phyloP scores from a whole-genome alignment of 2,329 filamentous ascomycete species.

The Diaporthe citri region DNA sequence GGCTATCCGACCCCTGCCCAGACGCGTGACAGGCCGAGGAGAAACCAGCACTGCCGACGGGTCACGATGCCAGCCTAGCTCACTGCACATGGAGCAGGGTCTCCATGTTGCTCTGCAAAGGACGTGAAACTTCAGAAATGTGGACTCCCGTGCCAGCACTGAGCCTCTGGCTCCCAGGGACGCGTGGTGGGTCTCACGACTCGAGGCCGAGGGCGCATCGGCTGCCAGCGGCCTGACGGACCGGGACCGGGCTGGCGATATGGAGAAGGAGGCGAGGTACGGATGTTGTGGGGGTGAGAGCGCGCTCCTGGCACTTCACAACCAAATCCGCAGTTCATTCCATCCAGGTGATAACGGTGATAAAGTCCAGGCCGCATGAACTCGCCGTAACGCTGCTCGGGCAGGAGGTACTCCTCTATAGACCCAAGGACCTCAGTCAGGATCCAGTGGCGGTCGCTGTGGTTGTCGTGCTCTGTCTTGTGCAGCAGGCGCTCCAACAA shows the following conservation, averaged over 20 bases:
- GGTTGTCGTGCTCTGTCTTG: neutral
- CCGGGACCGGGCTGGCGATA: neutral
- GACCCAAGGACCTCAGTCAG: conserved; percentile 23
- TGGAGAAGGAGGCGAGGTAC: neutral
- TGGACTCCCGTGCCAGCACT: conserved; percentile 5
- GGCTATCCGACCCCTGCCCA: neutral
- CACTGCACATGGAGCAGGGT: neutral
- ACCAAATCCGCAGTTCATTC: neutral
- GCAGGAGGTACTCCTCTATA: conserved; percentile 5
- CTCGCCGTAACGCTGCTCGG: neutral
- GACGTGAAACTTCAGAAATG: conserved; percentile 18
- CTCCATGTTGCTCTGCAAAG: neutral
- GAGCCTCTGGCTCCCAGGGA: conserved; percentile 15
- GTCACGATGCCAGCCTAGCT: neutral
- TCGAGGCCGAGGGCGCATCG: neutral
- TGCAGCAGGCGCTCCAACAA: conserved; percentile 21
- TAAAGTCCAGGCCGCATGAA: neutral
- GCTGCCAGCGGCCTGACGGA: conserved; percentile 9
- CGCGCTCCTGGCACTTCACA: neutral
- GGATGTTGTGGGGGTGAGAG: neutral
- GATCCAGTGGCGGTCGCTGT: conserved; percentile 13
- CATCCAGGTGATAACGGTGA: neutral
- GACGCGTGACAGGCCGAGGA: conserved; percentile 3
- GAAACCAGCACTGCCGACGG: neutral
- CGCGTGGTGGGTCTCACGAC: neutral